A percentile compares a stretch with the other conserved stretches of the same genome.
Conservation (phyloP, 495 filamentous ascomycete species). For the Cenococcum geophilum region DNA sequence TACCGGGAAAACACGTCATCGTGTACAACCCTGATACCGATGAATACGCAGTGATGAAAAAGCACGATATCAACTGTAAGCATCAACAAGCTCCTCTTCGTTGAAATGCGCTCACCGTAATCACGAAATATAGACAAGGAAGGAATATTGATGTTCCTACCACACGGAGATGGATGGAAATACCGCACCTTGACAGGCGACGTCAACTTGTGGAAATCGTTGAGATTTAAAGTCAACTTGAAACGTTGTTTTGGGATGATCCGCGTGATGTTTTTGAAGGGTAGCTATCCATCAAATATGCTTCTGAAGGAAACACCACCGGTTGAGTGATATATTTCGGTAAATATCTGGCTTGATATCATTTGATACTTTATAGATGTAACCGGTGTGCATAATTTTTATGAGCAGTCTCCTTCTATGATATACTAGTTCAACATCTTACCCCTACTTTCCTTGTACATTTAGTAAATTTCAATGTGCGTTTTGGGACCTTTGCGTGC, state of each 20-base stretch:
- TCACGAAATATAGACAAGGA: background rate
- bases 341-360: too few species aligned
- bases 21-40: background rate
- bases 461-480: too few species aligned
- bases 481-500: too few species aligned
- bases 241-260: background rate
- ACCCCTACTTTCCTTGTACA: too few species aligned
- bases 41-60: background rate
- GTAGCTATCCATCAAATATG: background rate
- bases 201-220: slow-evolving; percentile 1
- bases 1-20: background rate
- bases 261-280: background rate
- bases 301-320: background rate
- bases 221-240: background rate
- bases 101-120: too few species aligned
- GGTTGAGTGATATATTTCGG: too few species aligned
- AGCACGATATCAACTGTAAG: background rate
- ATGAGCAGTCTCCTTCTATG: too few species aligned
- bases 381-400: too few species aligned
- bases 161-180: slow-evolving; percentile 1
- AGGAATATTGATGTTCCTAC: background rate
- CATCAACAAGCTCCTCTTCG: background rate
- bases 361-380: too few species aligned
- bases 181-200: background rate
- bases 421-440: too few species aligned